Evolutionary conservation across 164 flowering plant species (phyloP), one percentile per base, ranked within the genome.

Genomic region (Sextonia rubra): DNA sequence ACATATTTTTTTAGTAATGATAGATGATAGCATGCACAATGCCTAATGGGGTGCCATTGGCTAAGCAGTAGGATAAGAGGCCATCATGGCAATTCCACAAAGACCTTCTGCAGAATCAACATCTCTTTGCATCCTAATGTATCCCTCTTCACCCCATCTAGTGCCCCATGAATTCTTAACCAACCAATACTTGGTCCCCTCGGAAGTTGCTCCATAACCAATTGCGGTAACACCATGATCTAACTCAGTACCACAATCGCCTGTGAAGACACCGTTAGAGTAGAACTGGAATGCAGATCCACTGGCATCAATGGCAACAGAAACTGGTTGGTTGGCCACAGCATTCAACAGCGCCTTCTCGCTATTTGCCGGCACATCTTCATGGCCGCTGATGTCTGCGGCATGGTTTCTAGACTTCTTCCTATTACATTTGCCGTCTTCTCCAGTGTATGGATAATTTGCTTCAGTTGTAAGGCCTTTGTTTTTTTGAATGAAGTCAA

Each of bases 141-240:
- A 70, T 9, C 72, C 72, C 12, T 29, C 56, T 55, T 70, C 72
- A 25, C 72, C 72, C 72, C 72, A 70, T n/a, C 64, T 14, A 3
- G 12, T 25, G 15, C 72, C 72, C 72, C 72, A 70, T 4, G 72
- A 70, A 55, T 70, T 70, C 49, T 70, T 70, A 17, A 70, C 72
- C 23, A 70, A 12, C 72, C 72, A 70, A 56, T 70, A 70, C 22
- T 70, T 70, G 0, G 62, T 70, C 44, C 72, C 64, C 47, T 80
- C 55, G 8, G 12, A n/a, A 17, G 29, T 6, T 47, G 64, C 30
- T 4, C 64, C 72, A 55, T 70, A 70, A 18, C 72, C 72, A 55
- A 70, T 49, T 0, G 37, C 44, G 0, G 72, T 56, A 20, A 55
- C 72, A 12, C 72, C 64, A 56, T 70, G 72, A 37, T 55, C 72